Evolutionary conservation across 176 grass and related monocot species (phyloP).

Genomic region (Aegilops longissima): DNA sequence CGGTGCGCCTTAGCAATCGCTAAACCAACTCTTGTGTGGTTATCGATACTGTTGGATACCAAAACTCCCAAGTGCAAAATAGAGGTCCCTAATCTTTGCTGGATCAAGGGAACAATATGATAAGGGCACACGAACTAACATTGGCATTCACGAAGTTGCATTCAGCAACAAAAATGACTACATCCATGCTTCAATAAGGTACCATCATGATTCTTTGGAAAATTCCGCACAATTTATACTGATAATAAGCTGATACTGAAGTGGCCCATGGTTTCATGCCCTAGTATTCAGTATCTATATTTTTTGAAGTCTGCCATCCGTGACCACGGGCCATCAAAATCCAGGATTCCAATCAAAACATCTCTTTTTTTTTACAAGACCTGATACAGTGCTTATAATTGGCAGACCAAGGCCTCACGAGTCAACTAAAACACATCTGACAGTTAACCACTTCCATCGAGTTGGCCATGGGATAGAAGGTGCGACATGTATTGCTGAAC

Average conservation of each 20-base stretch:
- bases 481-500: conserved; percentile 91
- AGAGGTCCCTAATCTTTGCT: background rate
- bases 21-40: too few species aligned
- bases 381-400: background rate
- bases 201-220: background rate
- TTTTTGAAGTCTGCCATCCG: background rate
- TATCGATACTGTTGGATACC: too few species aligned
- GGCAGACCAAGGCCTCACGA: background rate
- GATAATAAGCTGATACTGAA: background rate
- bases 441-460: conserved; percentile 60
- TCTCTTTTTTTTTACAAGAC: background rate
- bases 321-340: background rate
- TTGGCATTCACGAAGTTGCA: background rate
- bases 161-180: conserved; percentile 16
- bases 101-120: background rate
- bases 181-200: background rate
- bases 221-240: background rate
- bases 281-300: background rate
- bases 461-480: conserved; percentile 78
- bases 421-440: background rate
- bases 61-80: background rate
- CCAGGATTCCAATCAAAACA: background rate
- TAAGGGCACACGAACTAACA: background rate
- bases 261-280: background rate
- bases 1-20: too few species aligned